Evolutionary conservation across 768 basidiomycete species (phyloP).

Genomic region (Boletus huronensis): DNA sequence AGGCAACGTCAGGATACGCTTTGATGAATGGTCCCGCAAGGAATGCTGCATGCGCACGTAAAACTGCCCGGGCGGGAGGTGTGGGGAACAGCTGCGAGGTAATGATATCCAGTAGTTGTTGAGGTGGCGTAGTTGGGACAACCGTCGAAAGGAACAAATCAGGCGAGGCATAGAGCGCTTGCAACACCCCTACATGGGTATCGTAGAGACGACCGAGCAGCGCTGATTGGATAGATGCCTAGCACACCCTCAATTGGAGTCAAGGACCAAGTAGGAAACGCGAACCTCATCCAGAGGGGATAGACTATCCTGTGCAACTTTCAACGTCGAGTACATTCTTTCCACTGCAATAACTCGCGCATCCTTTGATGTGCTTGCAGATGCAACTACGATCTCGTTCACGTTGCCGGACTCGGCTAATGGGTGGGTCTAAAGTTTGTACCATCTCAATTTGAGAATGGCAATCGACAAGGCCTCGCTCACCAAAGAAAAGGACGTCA

Average conservation of each 20-base stretch:
- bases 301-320: constrained; percentile 16
- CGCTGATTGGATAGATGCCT: constrained; percentile 61
- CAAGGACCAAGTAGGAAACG: not conserved
- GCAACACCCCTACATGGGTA: constrained; percentile 53
- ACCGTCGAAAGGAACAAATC: constrained; percentile 41
- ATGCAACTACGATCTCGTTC: constrained; percentile 48
- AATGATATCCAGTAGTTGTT: constrained; percentile 22
- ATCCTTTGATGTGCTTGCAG: constrained; percentile 57
- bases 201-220: constrained; percentile 71
- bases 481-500: constrained; percentile 59
- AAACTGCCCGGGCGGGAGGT: constrained; percentile 48
- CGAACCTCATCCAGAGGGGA: constrained; percentile 37
- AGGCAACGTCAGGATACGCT: constrained; percentile 23
- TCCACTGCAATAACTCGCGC: constrained; percentile 60
- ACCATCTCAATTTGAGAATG: not conserved
- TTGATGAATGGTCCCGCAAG: constrained; percentile 44
- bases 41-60: constrained; percentile 58
- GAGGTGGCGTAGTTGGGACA: constrained; percentile 13
- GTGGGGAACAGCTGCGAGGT: constrained; percentile 28
- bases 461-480: constrained; percentile 5
- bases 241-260: constrained; percentile 1
- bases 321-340: constrained; percentile 44
- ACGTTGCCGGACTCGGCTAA: constrained; percentile 31
- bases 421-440: constrained; percentile 20
- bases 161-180: constrained; percentile 60